Evolutionary conservation across 192 early-diverging fungal genomes (phyloP).

Genomic region (Entomortierella parvispora): DNA sequence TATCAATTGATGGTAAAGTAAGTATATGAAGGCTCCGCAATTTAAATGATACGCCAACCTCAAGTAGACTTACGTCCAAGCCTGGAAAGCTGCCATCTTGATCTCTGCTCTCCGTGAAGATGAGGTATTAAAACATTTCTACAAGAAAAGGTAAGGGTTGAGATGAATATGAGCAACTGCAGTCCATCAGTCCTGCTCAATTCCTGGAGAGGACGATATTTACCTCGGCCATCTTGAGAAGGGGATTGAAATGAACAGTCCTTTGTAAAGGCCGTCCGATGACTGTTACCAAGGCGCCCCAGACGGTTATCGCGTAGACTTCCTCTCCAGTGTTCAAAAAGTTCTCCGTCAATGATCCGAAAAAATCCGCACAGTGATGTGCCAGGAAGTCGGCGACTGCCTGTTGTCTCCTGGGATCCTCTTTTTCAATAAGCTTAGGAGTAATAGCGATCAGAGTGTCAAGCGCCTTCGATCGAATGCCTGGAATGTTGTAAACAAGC

Average conservation of each 20-base stretch:
- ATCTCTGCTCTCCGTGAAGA: conserved; percentile 21
- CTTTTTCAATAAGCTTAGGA: conserved; percentile 31
- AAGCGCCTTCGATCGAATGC: conserved; percentile 30
- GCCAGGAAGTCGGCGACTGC: conserved; percentile 18
- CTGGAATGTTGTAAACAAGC: conserved; percentile 15
- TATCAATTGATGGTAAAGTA: background rate
- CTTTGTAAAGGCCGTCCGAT: conserved; percentile 28
- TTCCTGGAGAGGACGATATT: background rate
- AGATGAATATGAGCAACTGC: background rate
- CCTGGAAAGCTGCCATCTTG: conserved; percentile 34
- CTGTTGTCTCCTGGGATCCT: conserved; percentile 12
- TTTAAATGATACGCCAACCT: background rate
- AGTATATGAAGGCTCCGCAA: background rate
- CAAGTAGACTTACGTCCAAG: conserved; percentile 35
- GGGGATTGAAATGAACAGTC: conserved; percentile 18
- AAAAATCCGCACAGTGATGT: conserved; percentile 13
- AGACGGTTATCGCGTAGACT: conserved; percentile 39
- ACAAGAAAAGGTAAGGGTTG: conserved; percentile 3
- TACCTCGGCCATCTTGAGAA: conserved; percentile 47
- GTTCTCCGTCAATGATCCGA: conserved; percentile 8
- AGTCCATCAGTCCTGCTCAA: background rate
- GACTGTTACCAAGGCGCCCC: conserved; percentile 34
- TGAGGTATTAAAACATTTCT: conserved; percentile 35
- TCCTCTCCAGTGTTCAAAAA: conserved; percentile 21
- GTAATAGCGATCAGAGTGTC: conserved; percentile 12